A percentile compares a stretch with the other conserved stretches of the same genome.
phyloP scores from a whole-genome alignment of 1,139 yeast genomes.

The Nematodospora anomalae region DNA sequence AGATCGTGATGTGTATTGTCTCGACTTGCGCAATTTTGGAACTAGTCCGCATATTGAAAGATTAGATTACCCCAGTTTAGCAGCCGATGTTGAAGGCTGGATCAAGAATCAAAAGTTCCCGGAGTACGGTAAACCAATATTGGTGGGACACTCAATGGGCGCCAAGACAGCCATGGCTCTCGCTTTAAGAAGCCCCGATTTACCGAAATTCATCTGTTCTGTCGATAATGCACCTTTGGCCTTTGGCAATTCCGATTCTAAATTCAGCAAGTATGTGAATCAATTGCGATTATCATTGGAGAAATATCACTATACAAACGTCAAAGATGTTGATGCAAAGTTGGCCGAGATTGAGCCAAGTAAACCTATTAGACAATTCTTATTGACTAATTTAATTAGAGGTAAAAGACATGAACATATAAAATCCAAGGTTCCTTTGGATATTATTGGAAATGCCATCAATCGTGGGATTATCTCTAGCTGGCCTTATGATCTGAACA shows the following conservation, averaged over 20 bases:
- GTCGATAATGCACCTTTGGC: slow-evolving; percentile 92
- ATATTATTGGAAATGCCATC: slow-evolving; percentile 61
- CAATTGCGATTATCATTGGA: slow-evolving; percentile 58
- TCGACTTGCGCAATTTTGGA: slow-evolving; percentile 91
- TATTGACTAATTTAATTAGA: slow-evolving; percentile 66
- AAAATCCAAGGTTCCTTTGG: slow-evolving; percentile 67
- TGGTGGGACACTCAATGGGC: slow-evolving; percentile 97
- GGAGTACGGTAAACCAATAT: slow-evolving; percentile 47
- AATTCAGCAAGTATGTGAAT: slow-evolving; percentile 66
- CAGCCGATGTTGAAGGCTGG: slow-evolving; percentile 81
- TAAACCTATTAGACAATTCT: slow-evolving; percentile 68
- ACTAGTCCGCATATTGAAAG: slow-evolving; percentile 71
- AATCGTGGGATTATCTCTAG: slow-evolving; percentile 64
- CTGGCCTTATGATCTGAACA: slow-evolving; percentile 69
- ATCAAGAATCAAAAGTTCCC: slow-evolving; percentile 47
- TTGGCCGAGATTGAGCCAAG: slow-evolving; percentile 63
- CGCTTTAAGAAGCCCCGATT: slow-evolving; percentile 66
- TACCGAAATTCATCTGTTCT: slow-evolving; percentile 64
- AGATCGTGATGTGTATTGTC: slow-evolving; percentile 57
- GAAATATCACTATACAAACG: slow-evolving; percentile 42
- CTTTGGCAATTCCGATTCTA: slow-evolving; percentile 51
- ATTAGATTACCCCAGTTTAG: slow-evolving; percentile 78
- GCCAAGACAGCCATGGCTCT: slow-evolving; percentile 93
- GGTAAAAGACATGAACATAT: slow-evolving; percentile 38
- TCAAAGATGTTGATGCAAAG: slow-evolving; percentile 68